These are phyloP conservation scores for Fusarium clavum DNA, from an alignment of 2,329 filamentous ascomycete species.

Conservation along the genomic window DNA sequence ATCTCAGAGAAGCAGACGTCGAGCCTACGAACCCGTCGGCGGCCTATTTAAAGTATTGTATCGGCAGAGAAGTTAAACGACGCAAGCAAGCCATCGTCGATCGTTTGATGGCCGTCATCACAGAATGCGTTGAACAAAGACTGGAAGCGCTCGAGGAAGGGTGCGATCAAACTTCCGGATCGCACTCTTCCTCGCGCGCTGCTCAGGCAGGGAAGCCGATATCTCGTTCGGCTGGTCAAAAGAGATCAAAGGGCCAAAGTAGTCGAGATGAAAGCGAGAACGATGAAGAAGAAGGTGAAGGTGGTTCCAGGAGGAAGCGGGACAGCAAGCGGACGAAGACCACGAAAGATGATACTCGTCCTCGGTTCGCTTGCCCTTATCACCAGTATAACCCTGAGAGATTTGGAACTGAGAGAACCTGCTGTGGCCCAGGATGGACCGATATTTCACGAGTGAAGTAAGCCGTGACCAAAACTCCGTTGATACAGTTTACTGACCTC, in stretches of 20 bases:
- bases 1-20: constrained; percentile 32
- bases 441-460: constrained; percentile 44
- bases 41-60: constrained; percentile 36
- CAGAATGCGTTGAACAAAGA: constrained; percentile 34
- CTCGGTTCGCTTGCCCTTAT: constrained; percentile 52
- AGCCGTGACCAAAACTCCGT: not conserved
- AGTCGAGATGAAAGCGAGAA: constrained; percentile 47
- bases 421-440: constrained; percentile 42
- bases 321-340: constrained; percentile 54
- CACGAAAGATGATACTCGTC: constrained; percentile 46
- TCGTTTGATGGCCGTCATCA: constrained; percentile 31
- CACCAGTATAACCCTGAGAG: constrained; percentile 50
- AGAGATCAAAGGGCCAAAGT: constrained; percentile 31
- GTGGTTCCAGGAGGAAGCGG: constrained; percentile 47
- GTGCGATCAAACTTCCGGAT: constrained; percentile 25
- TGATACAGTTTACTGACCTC: not conserved
- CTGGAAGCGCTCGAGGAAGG: constrained; percentile 39
- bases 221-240: constrained; percentile 29
- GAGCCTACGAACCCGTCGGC: constrained; percentile 47
- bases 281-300: constrained; percentile 45
- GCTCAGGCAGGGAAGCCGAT: constrained; percentile 14
- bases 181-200: constrained; percentile 33
- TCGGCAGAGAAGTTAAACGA: constrained; percentile 24
- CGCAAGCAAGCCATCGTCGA: constrained; percentile 25
- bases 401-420: constrained; percentile 40